Base-by-base conservation (phyloP, 192 early-diverging fungal genomes). In the Coemansia sp. region DNA sequence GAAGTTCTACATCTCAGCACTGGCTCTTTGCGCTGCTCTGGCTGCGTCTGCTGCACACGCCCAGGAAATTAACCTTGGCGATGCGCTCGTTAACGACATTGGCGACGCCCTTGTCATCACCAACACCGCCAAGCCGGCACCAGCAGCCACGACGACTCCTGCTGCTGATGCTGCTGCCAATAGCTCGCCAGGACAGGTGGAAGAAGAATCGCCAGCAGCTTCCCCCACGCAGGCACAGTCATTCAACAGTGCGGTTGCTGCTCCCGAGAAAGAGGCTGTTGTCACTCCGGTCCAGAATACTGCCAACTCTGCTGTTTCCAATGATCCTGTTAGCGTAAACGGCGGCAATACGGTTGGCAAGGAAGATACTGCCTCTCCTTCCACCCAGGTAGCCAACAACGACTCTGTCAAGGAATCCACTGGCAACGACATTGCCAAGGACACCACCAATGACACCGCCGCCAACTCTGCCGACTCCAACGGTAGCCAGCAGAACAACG, bases 1-100 rank as follows among this genome's bases (percentile, higher is more conserved):
- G 73, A 75, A 75, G 73, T 56, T 75, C 45, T 64, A 68, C 53
- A 50, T 68, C 45, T 69, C 73, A 2, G 56, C 73, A 1, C 44
- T 75, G 60, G 64, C 68, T 38, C 68, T 75, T 20, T 65, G 67
- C 68, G 56, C 73, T 42, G 57, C 68, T 61, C 62, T 75, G 45
- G 73, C 73, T 57, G 43, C 73, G 20, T 57, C 67, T 37, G 60
- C 59, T 22, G 73, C 25, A n/a, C 48, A 63, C 11, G 73, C 73
- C 8, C 73, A 75, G 59, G 38, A 58, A 12, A 48, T 67, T 42
- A 53, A 64, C 50, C 39, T 7, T 40, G 59, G 22, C 13, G n/a
- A n/a, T 25, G 22, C 12, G 12, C 32, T 16, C 57, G 58, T 32
- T 16, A 45, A 39, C 53, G n/a, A 48, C 53, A 70, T 70, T 46